Evolutionary conservation across 176 grass and related monocot species (phyloP).

Genomic region (Musa beccarii): DNA sequence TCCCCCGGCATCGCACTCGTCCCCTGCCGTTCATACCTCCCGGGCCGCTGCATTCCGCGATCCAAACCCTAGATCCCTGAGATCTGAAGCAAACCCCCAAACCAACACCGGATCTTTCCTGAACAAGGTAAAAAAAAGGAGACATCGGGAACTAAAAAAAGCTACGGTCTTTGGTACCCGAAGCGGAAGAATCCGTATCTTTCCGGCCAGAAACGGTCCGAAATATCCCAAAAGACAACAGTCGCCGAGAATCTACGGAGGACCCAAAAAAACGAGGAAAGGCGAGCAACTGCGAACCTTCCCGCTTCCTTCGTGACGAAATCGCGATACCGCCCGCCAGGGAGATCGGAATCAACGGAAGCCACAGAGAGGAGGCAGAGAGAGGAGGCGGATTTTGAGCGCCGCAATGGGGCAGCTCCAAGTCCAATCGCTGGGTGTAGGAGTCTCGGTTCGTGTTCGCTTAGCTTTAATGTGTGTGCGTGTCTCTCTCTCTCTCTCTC

Average conservation of each 20-base stretch:
- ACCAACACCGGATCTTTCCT: background rate
- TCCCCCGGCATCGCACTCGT: constrained; percentile 21
- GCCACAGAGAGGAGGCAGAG: background rate
- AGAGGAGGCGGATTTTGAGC: background rate
- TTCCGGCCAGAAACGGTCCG: background rate
- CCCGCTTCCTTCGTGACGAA: background rate
- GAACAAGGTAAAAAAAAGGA: background rate
- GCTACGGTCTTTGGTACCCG: background rate
- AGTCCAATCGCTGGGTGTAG: background rate
- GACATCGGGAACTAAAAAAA: too few relatives aligned
- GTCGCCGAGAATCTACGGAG: too few relatives aligned
- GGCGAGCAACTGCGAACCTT: background rate
- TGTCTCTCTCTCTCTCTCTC: too few relatives aligned
- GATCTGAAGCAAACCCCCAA: background rate
- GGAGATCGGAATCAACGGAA: background rate
- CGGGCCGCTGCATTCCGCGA: constrained; percentile 28
- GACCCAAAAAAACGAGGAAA: background rate
- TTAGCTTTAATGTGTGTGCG: too few relatives aligned
- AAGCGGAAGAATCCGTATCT: background rate
- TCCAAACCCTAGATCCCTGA: background rate
- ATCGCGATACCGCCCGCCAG: background rate
- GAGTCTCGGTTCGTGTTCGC: too few relatives aligned
- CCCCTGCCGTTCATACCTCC: constrained; percentile 29
- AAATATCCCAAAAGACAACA: background rate
- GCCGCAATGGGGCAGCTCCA: background rate